Percentiles rank a stretch among this genome's conserved stretches.
These are phyloP conservation scores for Candida michaelii DNA, from an alignment of 805 yeast species.

Conservation along the genomic window DNA sequence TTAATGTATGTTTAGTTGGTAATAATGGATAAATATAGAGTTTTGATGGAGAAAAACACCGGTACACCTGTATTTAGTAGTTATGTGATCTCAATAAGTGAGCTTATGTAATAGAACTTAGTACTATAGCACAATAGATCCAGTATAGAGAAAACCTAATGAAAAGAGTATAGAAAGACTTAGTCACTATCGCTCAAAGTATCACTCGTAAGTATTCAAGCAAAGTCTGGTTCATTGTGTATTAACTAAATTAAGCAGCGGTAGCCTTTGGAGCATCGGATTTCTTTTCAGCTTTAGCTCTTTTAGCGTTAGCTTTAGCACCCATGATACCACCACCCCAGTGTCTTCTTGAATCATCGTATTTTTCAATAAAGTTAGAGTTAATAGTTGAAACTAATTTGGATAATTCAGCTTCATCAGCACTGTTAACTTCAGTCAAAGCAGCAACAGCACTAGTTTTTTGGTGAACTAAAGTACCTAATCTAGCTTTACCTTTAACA, in stretches of 20 bases:
- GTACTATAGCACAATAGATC: no score
- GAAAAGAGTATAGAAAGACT: no score
- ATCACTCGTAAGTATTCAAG: no score
- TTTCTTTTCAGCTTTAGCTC: conserved; percentile 71
- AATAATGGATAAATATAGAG: no score
- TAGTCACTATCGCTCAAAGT: no score
- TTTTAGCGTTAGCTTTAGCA: conserved; percentile 85
- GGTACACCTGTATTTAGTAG: no score
- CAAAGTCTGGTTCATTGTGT: neutral
- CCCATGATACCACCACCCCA: conserved; percentile 99
- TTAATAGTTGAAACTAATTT: conserved; percentile 89
- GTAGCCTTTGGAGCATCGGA: conserved; percentile 27
- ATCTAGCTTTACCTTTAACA: conserved; percentile 69
- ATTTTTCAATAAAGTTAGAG: conserved; percentile 90
- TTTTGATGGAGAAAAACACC: no score
- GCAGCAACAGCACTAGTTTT: conserved; percentile 98
- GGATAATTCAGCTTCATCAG: conserved; percentile 93
- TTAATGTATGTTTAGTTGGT: no score
- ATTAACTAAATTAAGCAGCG: neutral
- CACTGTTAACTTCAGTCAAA: conserved; percentile 89
- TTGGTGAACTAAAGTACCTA: conserved; percentile 95
- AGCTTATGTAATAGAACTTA: no score
- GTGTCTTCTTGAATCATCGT: conserved; percentile 95
- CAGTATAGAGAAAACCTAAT: no score
- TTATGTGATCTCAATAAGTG: no score